Percentiles rank a stretch among this genome's conserved stretches.
These are phyloP conservation scores for Candida ficus DNA, from an alignment of 805 yeast genomes.

Conservation along the genomic window DNA sequence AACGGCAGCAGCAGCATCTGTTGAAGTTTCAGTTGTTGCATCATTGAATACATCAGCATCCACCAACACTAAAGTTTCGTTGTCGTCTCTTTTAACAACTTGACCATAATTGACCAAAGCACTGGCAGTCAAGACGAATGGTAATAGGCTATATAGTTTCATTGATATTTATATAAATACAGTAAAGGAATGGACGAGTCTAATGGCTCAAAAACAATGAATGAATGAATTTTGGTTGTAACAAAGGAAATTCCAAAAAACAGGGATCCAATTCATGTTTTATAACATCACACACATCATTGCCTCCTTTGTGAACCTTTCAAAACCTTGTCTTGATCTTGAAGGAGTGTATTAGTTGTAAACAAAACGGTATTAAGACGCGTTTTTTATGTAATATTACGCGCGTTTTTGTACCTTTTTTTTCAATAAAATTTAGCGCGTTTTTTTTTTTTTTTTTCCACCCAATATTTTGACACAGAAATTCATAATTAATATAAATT, in stretches of 20 bases:
- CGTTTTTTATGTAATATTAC: not conserved
- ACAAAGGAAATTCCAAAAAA: not conserved
- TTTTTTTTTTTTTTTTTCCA: not conserved
- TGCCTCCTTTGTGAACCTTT: too few relatives aligned
- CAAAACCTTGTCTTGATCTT: not conserved
- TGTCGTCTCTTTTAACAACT: slow-evolving; percentile 16
- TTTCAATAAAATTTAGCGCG: not conserved
- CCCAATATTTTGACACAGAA: not conserved
- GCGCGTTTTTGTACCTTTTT: not conserved
- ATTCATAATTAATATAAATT: not conserved
- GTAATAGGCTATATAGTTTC: slow-evolving; percentile 13
- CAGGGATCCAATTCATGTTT: not conserved
- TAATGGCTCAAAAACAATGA: slow-evolving; percentile 1
- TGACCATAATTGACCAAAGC: slow-evolving; percentile 21
- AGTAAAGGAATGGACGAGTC: slow-evolving; percentile 28
- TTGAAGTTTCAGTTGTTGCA: slow-evolving; percentile 7
- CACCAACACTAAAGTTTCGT: slow-evolving; percentile 6
- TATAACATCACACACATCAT: not conserved
- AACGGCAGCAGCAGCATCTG: too few relatives aligned
- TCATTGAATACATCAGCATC: not conserved
- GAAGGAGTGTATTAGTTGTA: not conserved
- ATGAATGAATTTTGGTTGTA: too few relatives aligned
- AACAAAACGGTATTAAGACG: not conserved
- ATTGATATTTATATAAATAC: slow-evolving; percentile 4
- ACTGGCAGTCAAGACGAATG: slow-evolving; percentile 14